Percentiles rank a stretch among this genome's conserved stretches.
Evolutionary conservation across 345 rosid genomes (phyloP).

Genomic region (Ricinus communis): DNA sequence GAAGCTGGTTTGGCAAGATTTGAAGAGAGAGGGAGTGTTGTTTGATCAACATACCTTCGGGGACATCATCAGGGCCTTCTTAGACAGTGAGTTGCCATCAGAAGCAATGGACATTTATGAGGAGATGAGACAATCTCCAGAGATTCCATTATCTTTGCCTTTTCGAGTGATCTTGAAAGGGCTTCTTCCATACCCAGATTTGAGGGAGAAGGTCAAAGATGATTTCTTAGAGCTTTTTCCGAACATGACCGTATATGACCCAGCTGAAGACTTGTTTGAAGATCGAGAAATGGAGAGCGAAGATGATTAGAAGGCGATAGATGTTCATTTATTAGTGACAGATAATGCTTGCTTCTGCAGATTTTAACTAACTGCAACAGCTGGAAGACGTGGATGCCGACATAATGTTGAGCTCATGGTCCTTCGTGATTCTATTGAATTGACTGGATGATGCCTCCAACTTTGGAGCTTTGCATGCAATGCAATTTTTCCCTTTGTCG

Average conservation of each 20-base stretch:
- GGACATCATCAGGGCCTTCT: constrained; percentile 70
- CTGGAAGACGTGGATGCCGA: not conserved
- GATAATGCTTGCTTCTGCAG: not conserved
- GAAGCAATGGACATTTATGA: constrained; percentile 80
- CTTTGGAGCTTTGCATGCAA: not conserved
- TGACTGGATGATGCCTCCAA: not conserved
- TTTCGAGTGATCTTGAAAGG: constrained; percentile 92
- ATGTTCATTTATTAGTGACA: not conserved
- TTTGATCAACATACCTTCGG: constrained; percentile 93
- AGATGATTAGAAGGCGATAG: constrained; percentile 33
- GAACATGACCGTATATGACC: constrained; percentile 79
- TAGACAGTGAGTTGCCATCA: constrained; percentile 54
- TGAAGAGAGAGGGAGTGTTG: constrained; percentile 70
- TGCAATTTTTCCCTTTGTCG: not conserved
- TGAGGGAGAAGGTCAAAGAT: constrained; percentile 74
- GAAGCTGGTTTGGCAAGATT: constrained; percentile 72
- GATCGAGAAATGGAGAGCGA: constrained; percentile 54
- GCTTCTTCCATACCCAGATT: constrained; percentile 75
- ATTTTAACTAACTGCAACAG: not conserved
- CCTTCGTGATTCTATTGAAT: not conserved
- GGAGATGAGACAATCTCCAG: constrained; percentile 91
- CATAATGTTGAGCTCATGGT: not conserved
- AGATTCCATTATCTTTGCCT: constrained; percentile 78
- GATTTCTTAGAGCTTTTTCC: constrained; percentile 93
- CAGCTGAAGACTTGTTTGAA: constrained; percentile 75